These are phyloP conservation scores for Blastobotrys aristatus DNA, from an alignment of 1,139 yeast genomes.

Conservation along the genomic window DNA sequence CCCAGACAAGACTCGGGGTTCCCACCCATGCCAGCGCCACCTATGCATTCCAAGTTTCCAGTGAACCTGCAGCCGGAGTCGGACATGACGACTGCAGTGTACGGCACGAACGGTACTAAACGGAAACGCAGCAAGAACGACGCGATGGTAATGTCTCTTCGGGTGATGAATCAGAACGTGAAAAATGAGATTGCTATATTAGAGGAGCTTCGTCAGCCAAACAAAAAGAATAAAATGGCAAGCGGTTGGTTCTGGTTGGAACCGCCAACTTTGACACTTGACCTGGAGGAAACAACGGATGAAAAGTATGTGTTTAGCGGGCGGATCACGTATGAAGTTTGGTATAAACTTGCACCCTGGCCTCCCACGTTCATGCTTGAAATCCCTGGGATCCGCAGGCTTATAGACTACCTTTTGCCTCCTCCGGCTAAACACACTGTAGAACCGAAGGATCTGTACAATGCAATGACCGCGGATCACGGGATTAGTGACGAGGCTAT, in stretches of 20 bases:
- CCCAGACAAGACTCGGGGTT: constrained; percentile 1
- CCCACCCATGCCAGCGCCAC: background rate
- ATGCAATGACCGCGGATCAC: background rate
- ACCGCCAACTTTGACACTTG: constrained; percentile 1
- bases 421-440: background rate
- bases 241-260: background rate
- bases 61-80: background rate
- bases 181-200: constrained; percentile 4
- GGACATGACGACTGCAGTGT: background rate
- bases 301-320: constrained; percentile 4
- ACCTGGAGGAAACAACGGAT: background rate
- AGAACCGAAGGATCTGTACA: background rate
- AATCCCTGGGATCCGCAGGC: constrained; percentile 7
- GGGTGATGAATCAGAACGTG: constrained; percentile 9
- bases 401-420: constrained; percentile 7
- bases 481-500: constrained; percentile 1
- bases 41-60: background rate
- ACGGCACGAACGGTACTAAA: background rate
- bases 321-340: background rate
- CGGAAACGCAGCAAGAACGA: constrained; percentile 5
- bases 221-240: constrained; percentile 4
- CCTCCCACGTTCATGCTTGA: constrained; percentile 8
- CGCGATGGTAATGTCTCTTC: constrained; percentile 1
- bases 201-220: constrained; percentile 2
- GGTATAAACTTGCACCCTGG: background rate